Base-by-base conservation (phyloP, 495 filamentous ascomycete species). In the Annulohypoxylon maeteangense region DNA sequence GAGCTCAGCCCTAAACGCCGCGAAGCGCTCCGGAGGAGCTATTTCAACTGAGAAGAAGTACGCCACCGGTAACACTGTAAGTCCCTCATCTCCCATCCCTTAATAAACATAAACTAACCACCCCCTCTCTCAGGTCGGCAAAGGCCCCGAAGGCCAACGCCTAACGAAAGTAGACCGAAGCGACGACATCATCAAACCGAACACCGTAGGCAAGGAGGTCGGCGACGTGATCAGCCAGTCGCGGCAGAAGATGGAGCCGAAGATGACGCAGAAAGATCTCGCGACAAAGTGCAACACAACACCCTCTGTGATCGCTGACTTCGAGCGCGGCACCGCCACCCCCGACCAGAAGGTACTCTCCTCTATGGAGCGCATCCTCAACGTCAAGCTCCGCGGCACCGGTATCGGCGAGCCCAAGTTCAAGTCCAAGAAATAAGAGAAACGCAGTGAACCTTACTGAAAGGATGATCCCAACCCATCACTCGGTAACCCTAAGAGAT, bases 161-260 rank as follows among this genome's bases (percentile, higher is more conserved):
- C 86, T 98, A 57, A 98, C 95, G 47, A 99, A 98, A 86, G 94
- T 99, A 78, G 95, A 98, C 87, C 95, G 95, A 74, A 88, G 89
- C 80, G 96, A 98, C 86, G 95, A 98, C 79, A 97, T 98, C 83
- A 89, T 98, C 80, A 97, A 97, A 84, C 93, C 93, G 73, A 94
- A 94, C 81, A 97, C 93, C 59, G 87, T 98, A 53, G 93, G 94
- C 73, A 79, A 82, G 67, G 84, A 88, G 56, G 93, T 98, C 67
- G 94, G 91, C 67, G 87, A 91, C 64, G 93, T 90, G 23, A 97
- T 99, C 87, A 87, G 88, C 72, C 85, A 87, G 75, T 87, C 88
- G 63, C 90, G 93, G 40, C 82, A 83, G 75, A 87, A 83, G 79
- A 92, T 83, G 84, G 91, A 89, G 76, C 89, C 89, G 65, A 94